Conservation (phyloP, 2,329 filamentous ascomycete species). For the Fusarium nematophilum region DNA sequence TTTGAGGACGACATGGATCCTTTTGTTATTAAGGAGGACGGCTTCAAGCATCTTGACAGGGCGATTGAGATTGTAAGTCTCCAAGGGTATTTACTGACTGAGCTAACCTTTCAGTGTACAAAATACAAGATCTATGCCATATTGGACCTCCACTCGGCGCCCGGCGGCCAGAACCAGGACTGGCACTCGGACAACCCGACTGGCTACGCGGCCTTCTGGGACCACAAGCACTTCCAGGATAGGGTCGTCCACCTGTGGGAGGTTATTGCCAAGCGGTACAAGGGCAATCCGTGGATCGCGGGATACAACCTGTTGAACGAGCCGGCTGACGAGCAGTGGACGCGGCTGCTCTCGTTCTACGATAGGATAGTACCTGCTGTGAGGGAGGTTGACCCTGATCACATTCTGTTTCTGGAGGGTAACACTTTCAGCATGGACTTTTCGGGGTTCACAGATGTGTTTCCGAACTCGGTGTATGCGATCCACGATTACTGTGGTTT, state of each 20-base stretch:
- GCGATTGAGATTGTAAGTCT: slow-evolving; percentile 53
- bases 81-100: not conserved
- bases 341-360: slow-evolving; percentile 53
- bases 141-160: slow-evolving; percentile 57
- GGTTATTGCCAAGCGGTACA: slow-evolving; percentile 54
- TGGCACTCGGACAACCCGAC: slow-evolving; percentile 57
- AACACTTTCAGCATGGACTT: slow-evolving; percentile 57
- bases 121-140: slow-evolving; percentile 57
- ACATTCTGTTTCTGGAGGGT: slow-evolving; percentile 62
- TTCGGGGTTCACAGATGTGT: slow-evolving; percentile 46
- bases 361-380: slow-evolving; percentile 53
- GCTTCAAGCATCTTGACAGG: slow-evolving; percentile 62
- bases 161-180: slow-evolving; percentile 60
- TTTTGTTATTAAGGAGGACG: slow-evolving; percentile 57
- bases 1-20: slow-evolving; percentile 66
- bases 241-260: slow-evolving; percentile 56
- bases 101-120: slow-evolving; percentile 44
- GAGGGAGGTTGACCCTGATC: slow-evolving; percentile 54
- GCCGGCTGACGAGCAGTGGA: slow-evolving; percentile 46
- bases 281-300: slow-evolving; percentile 54
- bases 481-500: slow-evolving; percentile 65
- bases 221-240: slow-evolving; percentile 58
- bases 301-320: slow-evolving; percentile 53
- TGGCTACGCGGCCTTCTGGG: slow-evolving; percentile 57
- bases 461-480: slow-evolving; percentile 62